These are phyloP conservation scores for Akanthomyces lecanii DNA, from an alignment of 2,329 filamentous ascomycete genomes.

Conservation along the genomic window DNA sequence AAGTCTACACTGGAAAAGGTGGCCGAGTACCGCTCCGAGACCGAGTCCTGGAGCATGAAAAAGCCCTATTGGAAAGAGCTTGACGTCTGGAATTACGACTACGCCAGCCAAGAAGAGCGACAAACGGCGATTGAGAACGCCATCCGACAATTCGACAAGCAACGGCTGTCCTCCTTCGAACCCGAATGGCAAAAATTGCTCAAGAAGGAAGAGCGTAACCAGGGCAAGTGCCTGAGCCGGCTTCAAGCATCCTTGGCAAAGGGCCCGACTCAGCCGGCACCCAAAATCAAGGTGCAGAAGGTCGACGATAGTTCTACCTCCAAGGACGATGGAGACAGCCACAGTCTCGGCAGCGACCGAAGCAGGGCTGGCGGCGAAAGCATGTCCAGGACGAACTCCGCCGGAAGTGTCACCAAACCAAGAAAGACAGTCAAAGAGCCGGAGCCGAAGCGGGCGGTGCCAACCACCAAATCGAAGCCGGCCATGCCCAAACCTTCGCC, in stretches of 20 bases:
- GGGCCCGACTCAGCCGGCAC: constrained; percentile 41
- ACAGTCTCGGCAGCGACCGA: constrained; percentile 28
- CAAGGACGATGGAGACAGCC: constrained; percentile 34
- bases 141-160: constrained; percentile 55
- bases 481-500: constrained; percentile 37
- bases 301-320: constrained; percentile 43
- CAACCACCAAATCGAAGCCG: constrained; percentile 33
- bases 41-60: constrained; percentile 52
- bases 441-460: constrained; percentile 52
- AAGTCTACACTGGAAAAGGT: constrained; percentile 53
- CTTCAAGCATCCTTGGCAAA: constrained; percentile 56
- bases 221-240: constrained; percentile 57
- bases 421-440: constrained; percentile 55
- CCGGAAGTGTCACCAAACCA: constrained; percentile 46
- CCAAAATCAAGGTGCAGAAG: constrained; percentile 49
- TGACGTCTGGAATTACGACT: constrained; percentile 60
- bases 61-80: constrained; percentile 60
- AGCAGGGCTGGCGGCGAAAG: constrained; percentile 34
- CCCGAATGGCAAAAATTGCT: constrained; percentile 60
- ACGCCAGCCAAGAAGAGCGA: constrained; percentile 49
- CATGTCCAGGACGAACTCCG: constrained; percentile 49
- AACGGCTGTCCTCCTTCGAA: constrained; percentile 52
- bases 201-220: constrained; percentile 52
- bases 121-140: constrained; percentile 60
- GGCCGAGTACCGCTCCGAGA: constrained; percentile 45